Conservation (phyloP, 768 basidiomycete species). For the Kwoniella shandongensis region DNA sequence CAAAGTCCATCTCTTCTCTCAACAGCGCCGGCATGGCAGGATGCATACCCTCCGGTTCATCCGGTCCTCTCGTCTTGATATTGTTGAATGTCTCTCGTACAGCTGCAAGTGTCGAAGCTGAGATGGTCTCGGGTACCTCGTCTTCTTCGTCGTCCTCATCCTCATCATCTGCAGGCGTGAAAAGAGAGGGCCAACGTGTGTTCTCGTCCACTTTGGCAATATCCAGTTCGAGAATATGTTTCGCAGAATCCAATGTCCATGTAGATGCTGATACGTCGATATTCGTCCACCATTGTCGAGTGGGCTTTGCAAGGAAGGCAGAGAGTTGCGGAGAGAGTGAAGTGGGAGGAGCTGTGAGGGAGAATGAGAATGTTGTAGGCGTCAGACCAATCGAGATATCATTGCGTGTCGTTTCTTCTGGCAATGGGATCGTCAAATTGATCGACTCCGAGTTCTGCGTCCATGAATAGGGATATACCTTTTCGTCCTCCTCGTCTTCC, state of each 20-base stretch:
- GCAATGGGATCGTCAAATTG: conserved; percentile 80
- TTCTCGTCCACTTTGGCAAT: conserved; percentile 82
- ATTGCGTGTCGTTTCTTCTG: conserved; percentile 56
- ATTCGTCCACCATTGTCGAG: conserved; percentile 63
- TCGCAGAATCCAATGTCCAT: conserved; percentile 81
- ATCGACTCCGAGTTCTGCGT: conserved; percentile 80
- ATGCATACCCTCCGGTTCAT: conserved; percentile 61
- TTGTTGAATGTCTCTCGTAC: conserved; percentile 82
- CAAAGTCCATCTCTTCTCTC: conserved; percentile 80
- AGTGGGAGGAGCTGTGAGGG: not conserved
- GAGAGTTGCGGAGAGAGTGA: conserved; percentile 7
- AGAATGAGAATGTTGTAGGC: conserved; percentile 18
- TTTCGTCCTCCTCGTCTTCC: conserved; percentile 6
- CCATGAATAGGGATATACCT: conserved; percentile 87
- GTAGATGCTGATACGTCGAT: conserved; percentile 76
- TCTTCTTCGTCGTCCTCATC: conserved; percentile 54
- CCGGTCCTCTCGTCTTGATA: conserved; percentile 67
- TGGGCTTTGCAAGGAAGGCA: conserved; percentile 24
- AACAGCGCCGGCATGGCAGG: conserved; percentile 73
- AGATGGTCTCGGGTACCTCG: conserved; percentile 83
- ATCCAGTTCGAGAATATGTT: conserved; percentile 73
- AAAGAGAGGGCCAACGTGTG: conserved; percentile 83
- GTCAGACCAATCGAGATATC: conserved; percentile 23
- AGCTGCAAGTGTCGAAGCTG: conserved; percentile 74
- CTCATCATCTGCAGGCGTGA: conserved; percentile 57